Conservation (phyloP, 2,329 filamentous ascomycete genomes). For the Pseudocercospora ulei region DNA sequence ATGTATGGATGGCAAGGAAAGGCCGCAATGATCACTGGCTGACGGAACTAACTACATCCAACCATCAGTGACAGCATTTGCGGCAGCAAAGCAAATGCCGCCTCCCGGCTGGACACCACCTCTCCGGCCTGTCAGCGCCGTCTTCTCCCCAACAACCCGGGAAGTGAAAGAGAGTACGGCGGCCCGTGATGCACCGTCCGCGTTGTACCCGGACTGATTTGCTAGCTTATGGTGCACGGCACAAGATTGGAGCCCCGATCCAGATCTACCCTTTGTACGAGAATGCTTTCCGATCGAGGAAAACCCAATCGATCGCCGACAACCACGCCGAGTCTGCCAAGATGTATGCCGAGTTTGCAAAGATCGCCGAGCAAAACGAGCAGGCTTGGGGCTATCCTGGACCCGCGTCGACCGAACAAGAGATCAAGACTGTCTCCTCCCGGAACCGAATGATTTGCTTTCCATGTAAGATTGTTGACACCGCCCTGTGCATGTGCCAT, state of each 20-base stretch:
- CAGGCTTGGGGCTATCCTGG: constrained; percentile 51
- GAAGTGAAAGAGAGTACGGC: constrained; percentile 32
- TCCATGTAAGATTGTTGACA: constrained; percentile 38
- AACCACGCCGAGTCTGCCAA: constrained; percentile 52
- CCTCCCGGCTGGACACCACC: constrained; percentile 52
- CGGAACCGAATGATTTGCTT: constrained; percentile 59
- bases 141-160: constrained; percentile 46
- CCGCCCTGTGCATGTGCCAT: neutral
- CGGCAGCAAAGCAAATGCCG: constrained; percentile 45
- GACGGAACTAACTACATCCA: too few relatives aligned
- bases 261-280: constrained; percentile 61
- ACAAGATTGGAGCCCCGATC: constrained; percentile 54
- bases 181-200: too few relatives aligned
- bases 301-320: constrained; percentile 45
- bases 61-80: constrained; percentile 44
- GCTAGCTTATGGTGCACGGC: constrained; percentile 47
- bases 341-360: constrained; percentile 53
- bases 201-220: too few relatives aligned
- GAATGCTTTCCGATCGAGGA: constrained; percentile 51
- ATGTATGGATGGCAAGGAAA: neutral
- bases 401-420: constrained; percentile 39
- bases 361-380: constrained; percentile 46
- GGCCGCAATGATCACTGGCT: neutral
- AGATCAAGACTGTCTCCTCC: constrained; percentile 47
- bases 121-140: constrained; percentile 40